Evolutionary conservation across 164 flowering plant genomes (phyloP), one percentile per base, ranked within the genome.

Genomic region (Macadamia integrifolia): DNA sequence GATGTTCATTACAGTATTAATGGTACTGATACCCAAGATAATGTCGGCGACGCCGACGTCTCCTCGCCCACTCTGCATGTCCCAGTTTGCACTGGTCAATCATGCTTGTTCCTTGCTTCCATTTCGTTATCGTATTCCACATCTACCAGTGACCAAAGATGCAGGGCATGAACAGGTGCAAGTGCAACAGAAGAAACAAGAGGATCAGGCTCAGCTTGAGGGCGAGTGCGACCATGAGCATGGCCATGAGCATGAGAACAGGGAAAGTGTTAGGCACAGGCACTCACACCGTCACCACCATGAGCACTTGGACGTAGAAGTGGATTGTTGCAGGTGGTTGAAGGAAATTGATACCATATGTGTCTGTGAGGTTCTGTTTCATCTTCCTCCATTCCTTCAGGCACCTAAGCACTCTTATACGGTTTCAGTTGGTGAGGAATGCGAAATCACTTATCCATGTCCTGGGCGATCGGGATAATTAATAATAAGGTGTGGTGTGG

Each of bases 31-130:
- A 60, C 30, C 66, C 61, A 49, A 17, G 56, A 29, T 49, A 40
- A n/a, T 53, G 14, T 66, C 49, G 1, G 46, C 35, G n/a, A 55
- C 52, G 5, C 69, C 69, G 5, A 68, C 69, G 9, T 3, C 28
- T 8, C 57, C 62, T 32, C 48, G 66, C 10, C 72, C 72, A 1
- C 72, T 74, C 18, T 74, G 76, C 65, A 35, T 23, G 3, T 73
- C 72, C 10, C 74, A 73, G 61, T 60, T 73, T 49, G 74, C 77
- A 12, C 58, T 77, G 9, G 80, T 50, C 6, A 74, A 71, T 29
- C 66, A 69, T 52, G 80, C 80, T 15, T 77, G 80, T 40, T 23
- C 72, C n/a, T 1, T 35, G 48, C 58, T 77, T 9, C 77, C 77
- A 5, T 59, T 63, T 50, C 6, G 17, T 13, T 58, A 67, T n/a